phyloP scores from a whole-genome alignment of 805 yeast genomes.

The Teunomyces aglyptinius region DNA sequence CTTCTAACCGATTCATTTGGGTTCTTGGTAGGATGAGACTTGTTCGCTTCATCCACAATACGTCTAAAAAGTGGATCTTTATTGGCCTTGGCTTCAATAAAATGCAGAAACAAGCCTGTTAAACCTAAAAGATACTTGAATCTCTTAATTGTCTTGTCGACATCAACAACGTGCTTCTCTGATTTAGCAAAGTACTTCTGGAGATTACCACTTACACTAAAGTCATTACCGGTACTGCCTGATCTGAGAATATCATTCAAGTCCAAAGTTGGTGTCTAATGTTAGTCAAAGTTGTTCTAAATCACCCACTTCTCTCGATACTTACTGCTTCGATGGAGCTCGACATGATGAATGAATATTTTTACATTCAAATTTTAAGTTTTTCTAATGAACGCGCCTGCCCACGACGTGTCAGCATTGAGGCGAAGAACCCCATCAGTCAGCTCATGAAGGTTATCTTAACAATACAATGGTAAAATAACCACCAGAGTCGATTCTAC shows the following conservation, averaged over 20 bases:
- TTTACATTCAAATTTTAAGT: neutral
- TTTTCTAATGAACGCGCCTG: conserved; percentile 3
- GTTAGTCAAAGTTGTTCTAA: neutral
- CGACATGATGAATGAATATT: conserved; percentile 7
- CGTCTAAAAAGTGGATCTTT: conserved; percentile 56
- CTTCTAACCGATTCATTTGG: conserved; percentile 37
- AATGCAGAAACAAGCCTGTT: conserved; percentile 66
- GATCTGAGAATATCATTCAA: conserved; percentile 6
- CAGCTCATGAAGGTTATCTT: neutral
- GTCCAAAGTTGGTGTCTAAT: conserved; percentile 6
- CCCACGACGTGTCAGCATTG: neutral
- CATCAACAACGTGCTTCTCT: conserved; percentile 44
- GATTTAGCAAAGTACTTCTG: conserved; percentile 31
- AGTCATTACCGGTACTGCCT: conserved; percentile 1
- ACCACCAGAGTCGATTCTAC: too few relatives aligned
- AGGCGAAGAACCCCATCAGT: neutral
- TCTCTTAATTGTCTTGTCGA: conserved; percentile 60
- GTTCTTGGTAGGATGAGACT: conserved; percentile 5
- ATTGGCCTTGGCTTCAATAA: conserved; percentile 61
- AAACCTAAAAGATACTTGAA: conserved; percentile 65
- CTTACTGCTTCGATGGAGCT: conserved; percentile 10
- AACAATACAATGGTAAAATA: too few relatives aligned
- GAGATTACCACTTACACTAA: conserved; percentile 4
- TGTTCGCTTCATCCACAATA: conserved; percentile 44
- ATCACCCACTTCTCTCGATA: neutral